Evolutionary conservation across 805 yeast species (phyloP).

Genomic region (Saccharomycopsis vini): DNA sequence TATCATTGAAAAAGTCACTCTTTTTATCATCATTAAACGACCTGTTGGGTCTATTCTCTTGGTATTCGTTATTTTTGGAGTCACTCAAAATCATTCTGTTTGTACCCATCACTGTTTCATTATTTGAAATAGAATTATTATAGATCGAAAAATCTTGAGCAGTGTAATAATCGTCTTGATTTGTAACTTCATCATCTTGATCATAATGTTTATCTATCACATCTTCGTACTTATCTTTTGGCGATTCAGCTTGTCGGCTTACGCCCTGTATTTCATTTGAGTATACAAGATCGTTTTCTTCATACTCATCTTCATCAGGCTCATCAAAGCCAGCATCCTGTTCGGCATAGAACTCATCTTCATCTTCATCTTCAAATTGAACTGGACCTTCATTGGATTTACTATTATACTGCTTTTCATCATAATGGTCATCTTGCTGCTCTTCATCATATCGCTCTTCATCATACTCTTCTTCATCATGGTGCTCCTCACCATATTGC

Average conservation of each 20-base stretch:
- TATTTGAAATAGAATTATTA: too few species aligned
- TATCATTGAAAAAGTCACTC: too few species aligned
- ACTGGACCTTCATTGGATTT: slow-evolving; percentile 1
- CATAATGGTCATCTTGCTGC: background rate
- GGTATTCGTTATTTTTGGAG: background rate
- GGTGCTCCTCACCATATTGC: slow-evolving; percentile 2
- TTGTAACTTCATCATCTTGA: background rate
- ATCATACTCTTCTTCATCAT: background rate
- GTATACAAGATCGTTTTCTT: background rate
- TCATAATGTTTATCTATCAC: background rate
- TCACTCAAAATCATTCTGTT: slow-evolving; percentile 1
- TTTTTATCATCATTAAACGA: too few species aligned
- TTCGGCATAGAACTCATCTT: background rate
- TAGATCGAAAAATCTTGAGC: slow-evolving; percentile 2
- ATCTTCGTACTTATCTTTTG: background rate
- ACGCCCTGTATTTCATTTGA: too few species aligned
- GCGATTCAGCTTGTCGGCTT: background rate
- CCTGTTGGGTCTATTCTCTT: too few species aligned
- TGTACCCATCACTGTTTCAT: too few species aligned
- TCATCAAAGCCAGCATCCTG: background rate
- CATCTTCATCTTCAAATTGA: background rate
- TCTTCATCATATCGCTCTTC: background rate
- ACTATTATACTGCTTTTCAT: background rate
- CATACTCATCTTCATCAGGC: background rate
- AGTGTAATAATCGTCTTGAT: background rate